These are phyloP conservation scores for Pythium myriotylum DNA, from an alignment of 352 stramenopile species.

Conservation along the genomic window DNA sequence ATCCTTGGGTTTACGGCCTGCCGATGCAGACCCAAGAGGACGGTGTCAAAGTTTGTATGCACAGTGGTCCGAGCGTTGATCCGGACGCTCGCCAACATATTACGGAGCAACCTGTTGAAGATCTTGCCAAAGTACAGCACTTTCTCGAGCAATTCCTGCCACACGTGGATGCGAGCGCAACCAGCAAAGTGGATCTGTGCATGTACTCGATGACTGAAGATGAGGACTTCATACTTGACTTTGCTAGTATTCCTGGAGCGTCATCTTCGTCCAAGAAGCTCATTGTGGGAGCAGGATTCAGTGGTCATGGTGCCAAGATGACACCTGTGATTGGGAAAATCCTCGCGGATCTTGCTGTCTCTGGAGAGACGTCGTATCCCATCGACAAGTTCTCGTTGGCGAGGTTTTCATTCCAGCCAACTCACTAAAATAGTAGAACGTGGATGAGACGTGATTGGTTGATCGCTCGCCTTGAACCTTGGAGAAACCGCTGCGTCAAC, in stretches of 20 bases:
- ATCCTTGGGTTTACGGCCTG: constrained; percentile 55
- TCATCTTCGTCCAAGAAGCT: constrained; percentile 35
- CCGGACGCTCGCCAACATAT: constrained; percentile 44
- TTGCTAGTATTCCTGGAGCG: constrained; percentile 27
- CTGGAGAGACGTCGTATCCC: constrained; percentile 41
- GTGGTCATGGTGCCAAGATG: constrained; percentile 87
- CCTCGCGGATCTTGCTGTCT: constrained; percentile 65
- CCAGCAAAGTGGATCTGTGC: constrained; percentile 58
- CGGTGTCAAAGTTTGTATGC: constrained; percentile 78
- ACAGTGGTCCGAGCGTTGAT: constrained; percentile 53
- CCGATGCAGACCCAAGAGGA: constrained; percentile 42
- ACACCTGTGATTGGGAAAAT: constrained; percentile 83
- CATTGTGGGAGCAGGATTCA: constrained; percentile 77
- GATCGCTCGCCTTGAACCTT: constrained; percentile 9
- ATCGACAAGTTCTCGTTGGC: constrained; percentile 36
- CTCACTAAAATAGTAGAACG: not conserved
- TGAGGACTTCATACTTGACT: constrained; percentile 77
- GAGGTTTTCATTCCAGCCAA: constrained; percentile 1
- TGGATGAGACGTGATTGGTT: not conserved
- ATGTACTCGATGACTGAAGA: constrained; percentile 88
- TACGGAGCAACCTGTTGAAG: constrained; percentile 28
- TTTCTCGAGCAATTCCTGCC: constrained; percentile 56
- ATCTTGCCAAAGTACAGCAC: constrained; percentile 30
- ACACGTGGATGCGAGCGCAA: constrained; percentile 44
- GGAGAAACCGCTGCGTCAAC: not conserved